Percentiles rank a stretch among this genome's conserved stretches.
Conservation (phyloP, 2,329 filamentous ascomycete genomes). For the Colletotrichum siamense region DNA sequence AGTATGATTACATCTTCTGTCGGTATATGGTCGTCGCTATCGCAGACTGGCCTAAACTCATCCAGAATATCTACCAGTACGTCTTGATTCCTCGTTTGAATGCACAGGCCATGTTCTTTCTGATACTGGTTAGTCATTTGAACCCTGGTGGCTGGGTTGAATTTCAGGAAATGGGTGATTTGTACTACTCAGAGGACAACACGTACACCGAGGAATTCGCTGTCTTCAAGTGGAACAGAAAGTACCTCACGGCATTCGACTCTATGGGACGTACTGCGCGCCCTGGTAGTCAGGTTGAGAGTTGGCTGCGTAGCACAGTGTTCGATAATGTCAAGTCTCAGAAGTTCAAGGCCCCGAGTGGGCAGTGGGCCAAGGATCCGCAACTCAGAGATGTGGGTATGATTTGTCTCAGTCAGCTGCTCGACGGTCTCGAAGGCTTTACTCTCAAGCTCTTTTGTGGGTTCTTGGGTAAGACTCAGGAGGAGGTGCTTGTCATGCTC, state of each 20-base stretch:
- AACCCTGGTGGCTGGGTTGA: not conserved
- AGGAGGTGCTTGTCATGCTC: not conserved
- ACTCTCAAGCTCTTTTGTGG: not conserved
- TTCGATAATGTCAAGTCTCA: not conserved
- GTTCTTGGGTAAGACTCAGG: not conserved
- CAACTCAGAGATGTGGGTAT: not conserved
- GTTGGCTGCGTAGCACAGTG: not conserved
- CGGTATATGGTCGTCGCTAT: not conserved
- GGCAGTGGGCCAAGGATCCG: not conserved
- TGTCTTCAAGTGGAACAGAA: not conserved
- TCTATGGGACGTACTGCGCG: not conserved
- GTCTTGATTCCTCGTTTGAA: not conserved
- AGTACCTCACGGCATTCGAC: not conserved
- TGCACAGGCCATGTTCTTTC: not conserved
- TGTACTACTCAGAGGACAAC: not conserved
- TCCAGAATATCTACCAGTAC: not conserved
- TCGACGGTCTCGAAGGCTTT: not conserved
- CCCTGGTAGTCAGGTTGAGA: not conserved
- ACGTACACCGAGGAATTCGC: not conserved
- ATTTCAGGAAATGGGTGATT: not conserved
- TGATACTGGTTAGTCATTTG: not conserved
- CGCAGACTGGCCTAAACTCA: not conserved
- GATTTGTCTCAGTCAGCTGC: not conserved
- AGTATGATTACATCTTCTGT: not conserved
- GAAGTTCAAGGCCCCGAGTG: not conserved